A percentile compares a stretch with the other conserved stretches of the same genome.
Conservation (phyloP, 352 stramenopile species). For the Phytopythium sindhum region DNA sequence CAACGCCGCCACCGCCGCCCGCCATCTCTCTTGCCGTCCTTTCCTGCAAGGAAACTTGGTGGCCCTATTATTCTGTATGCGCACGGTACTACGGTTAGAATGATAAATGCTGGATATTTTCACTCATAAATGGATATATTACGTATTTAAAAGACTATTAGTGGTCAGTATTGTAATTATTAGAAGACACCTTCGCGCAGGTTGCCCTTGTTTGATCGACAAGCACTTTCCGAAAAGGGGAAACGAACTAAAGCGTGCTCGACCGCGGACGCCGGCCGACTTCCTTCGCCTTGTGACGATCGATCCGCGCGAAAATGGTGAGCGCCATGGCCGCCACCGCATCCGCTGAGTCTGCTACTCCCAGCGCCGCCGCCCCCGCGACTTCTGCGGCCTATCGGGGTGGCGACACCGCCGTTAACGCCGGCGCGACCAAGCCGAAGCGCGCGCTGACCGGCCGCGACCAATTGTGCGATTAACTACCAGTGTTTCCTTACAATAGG, state of each 20-base stretch:
- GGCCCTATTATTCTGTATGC: neutral
- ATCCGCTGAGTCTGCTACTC: neutral
- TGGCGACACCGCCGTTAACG: neutral
- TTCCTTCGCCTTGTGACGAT: neutral
- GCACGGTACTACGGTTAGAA: no score
- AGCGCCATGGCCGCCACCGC: neutral
- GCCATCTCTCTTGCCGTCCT: constrained; percentile 2
- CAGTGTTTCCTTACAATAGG: neutral
- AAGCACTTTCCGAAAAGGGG: neutral
- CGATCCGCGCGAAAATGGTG: neutral
- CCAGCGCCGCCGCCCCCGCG: neutral
- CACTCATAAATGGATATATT: no score
- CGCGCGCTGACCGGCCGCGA: neutral
- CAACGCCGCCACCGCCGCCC: constrained; percentile 16
- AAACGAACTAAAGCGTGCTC: neutral
- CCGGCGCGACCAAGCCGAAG: neutral
- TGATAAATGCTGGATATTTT: no score
- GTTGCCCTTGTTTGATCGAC: neutral
- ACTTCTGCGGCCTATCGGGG: neutral
- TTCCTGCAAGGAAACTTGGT: neutral
- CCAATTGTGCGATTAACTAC: neutral
- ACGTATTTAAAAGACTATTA: no score
- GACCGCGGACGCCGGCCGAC: neutral
- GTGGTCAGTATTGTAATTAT: neutral
- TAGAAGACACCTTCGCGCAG: neutral